Base-by-base conservation (phyloP, 164 flowering plant genomes). In the Annona cherimola region DNA sequence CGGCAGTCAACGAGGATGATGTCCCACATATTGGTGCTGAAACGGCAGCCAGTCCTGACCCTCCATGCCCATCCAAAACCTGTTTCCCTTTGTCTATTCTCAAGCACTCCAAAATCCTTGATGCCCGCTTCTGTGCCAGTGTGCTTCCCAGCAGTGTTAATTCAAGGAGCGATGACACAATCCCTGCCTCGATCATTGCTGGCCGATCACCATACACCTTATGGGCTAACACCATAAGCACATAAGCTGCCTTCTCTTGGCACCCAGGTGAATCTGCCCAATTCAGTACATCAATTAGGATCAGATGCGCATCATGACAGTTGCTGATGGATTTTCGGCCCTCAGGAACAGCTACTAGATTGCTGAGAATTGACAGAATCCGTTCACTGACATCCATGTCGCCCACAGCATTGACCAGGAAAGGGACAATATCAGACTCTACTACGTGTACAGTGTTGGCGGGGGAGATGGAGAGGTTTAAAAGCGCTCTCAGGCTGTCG, bases 221-320 rank as follows among this genome's bases (percentile, higher is more conserved):
- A 77, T 95, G 96, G 6, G 98, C 98, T 96, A 95, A 88, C 68
- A 95, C 90, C 99, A 95, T 93, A 26, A 95, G 70, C 55, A 91
- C 82, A 75, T 95, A 93, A 0, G 90, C 75, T 1, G 86, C 91
- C 72, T 89, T 91, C 80, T 95, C 99, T 71, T 95, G 99, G 81
- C 99, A 95, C 9, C 82, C 87, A 0, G 92, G 89, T 2, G 96
- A 86, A 66, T 95, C 99, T 0, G 79, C 82, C 99, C 99, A 95
- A 69, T 81, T 87, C 85, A 95, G 75, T 0, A 86, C 91, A 77
- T 95, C 99, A n/a, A 95, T 79, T 71, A 95, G 65, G 2, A 90
- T 82, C 0, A 88, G 85, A 67, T 89, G 82, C 2, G 88, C 81
- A 66, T 95, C 94, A 1, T 68, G 75, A 0, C 74, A 79, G 20